These are phyloP conservation scores for Immersiella caudata DNA, from an alignment of 495 filamentous ascomycete genomes.

Conservation along the genomic window DNA sequence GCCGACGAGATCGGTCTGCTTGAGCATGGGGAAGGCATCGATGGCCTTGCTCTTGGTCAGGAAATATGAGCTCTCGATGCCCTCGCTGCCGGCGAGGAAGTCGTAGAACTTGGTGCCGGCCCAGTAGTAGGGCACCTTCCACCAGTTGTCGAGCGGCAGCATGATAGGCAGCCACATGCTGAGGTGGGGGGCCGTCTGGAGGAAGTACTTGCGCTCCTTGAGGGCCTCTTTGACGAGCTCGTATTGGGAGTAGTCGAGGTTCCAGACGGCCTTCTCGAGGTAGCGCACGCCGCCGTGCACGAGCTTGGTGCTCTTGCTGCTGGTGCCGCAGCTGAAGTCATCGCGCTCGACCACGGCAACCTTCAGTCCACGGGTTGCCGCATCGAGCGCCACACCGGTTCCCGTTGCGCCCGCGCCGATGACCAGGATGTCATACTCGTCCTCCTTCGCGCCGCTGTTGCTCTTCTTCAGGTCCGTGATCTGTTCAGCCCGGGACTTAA, in stretches of 20 bases:
- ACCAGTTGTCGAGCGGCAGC: slow-evolving; percentile 94
- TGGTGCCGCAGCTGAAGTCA: slow-evolving; percentile 92
- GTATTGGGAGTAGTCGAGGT: slow-evolving; percentile 96
- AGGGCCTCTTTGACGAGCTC: slow-evolving; percentile 91
- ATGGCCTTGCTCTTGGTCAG: slow-evolving; percentile 91
- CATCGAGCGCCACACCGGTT: slow-evolving; percentile 90
- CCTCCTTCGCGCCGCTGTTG: slow-evolving; percentile 35
- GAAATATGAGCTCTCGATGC: slow-evolving; percentile 97
- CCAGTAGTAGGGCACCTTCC: slow-evolving; percentile 98
- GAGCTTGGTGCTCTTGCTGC: slow-evolving; percentile 95
- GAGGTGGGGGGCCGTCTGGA: slow-evolving; percentile 94
- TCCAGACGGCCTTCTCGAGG: slow-evolving; percentile 95
- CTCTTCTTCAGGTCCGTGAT: slow-evolving; percentile 61
- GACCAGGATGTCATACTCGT: slow-evolving; percentile 82
- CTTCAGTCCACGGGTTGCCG: slow-evolving; percentile 86
- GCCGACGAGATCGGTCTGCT: slow-evolving; percentile 79
- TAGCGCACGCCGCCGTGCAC: slow-evolving; percentile 97
- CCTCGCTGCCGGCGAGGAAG: slow-evolving; percentile 90
- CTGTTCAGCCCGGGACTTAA: slow-evolving; percentile 72
- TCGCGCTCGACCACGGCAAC: slow-evolving; percentile 95
- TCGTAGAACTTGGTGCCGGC: slow-evolving; percentile 94
- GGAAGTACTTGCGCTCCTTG: slow-evolving; percentile 91
- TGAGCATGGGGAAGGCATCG: slow-evolving; percentile 97
- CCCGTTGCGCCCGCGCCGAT: slow-evolving; percentile 95
- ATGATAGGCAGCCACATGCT: slow-evolving; percentile 96